Evolutionary conservation across 2,329 filamentous ascomycete genomes (phyloP).

Genomic region (Nigrospora sphaerica): DNA sequence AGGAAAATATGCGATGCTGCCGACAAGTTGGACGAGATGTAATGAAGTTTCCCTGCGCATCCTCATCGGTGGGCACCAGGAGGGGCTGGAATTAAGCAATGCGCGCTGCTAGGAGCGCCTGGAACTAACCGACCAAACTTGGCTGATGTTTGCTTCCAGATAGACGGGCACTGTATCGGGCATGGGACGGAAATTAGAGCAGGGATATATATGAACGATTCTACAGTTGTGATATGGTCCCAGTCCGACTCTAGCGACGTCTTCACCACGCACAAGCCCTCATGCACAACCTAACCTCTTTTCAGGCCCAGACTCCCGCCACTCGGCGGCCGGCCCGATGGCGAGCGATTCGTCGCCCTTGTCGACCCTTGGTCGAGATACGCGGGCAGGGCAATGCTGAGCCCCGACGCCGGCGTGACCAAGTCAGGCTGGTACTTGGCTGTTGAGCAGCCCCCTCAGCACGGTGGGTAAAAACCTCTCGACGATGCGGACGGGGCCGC

Average conservation of each 20-base stretch:
- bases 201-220: not conserved
- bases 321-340: not conserved
- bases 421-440: too few relatives aligned
- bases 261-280: not conserved
- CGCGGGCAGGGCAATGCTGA: too few relatives aligned
- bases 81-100: too few relatives aligned
- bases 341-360: too few relatives aligned
- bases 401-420: too few relatives aligned
- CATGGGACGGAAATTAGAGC: not conserved
- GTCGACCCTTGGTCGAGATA: too few relatives aligned
- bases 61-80: not conserved
- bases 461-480: too few relatives aligned
- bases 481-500: too few relatives aligned
- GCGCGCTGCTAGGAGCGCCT: too few relatives aligned
- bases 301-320: not conserved
- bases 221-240: not conserved
- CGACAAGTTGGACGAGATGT: slow-evolving; percentile 20
- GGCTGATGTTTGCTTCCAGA: not conserved
- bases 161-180: not conserved
- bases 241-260: not conserved
- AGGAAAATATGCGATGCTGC: slow-evolving; percentile 17
- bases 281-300: not conserved
- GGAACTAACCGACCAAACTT: too few relatives aligned
- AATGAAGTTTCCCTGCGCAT: slow-evolving; percentile 26
- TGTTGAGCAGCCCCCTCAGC: too few relatives aligned